Base-by-base conservation (phyloP, 176 grass and related monocot genomes). In the Cenchrus purpureus region DNA sequence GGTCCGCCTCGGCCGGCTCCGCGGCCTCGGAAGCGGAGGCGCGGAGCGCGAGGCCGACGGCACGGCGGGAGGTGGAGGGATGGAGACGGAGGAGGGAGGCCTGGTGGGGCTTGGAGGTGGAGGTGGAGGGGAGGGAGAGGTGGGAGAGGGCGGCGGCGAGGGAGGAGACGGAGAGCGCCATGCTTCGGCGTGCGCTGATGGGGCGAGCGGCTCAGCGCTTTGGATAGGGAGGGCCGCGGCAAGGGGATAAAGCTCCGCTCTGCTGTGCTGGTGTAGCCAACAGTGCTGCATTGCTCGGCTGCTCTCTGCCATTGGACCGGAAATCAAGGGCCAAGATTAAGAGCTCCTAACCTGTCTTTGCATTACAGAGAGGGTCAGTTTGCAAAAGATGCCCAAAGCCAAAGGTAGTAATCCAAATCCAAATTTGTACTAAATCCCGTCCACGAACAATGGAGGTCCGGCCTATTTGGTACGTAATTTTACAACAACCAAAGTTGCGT, bases 101-200 rank as follows among this genome's bases (percentile, higher is more conserved):
- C 42, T 52, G 28, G 15, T 68, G 84, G 52, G 56, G 65, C 50
- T 65, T 83, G 45, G 79, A 66, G 51, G 81, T 83, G 59, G 87
- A 78, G 80, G 85, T 79, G 60, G 88, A 76, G 61, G 90, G 92
- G 65, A 97, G 70, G 37, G 86, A 91, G 71, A 98, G 93, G 54
- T 92, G 87, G 49, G 91, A 85, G 82, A 98, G 85, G 60, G 87
- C 84, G 45, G 91, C 67, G 72, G 87, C 65, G 83, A 97, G 84
- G 81, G 95, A 89, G 71, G 95, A 89, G 81, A 97, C 60, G 55
- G 90, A 85, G 86, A 90, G 83, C 88, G 92, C 92, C 95, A 94
- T 90, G 74, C 65, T 85, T 68, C 43, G 54, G 74, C 55, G 51
- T 67, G 28, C 62, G 82, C 16, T 34, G 78, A 3, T 43, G 83